Conservation (phyloP, 2,329 filamentous ascomycete genomes). For the Blastomyces silverae region DNA sequence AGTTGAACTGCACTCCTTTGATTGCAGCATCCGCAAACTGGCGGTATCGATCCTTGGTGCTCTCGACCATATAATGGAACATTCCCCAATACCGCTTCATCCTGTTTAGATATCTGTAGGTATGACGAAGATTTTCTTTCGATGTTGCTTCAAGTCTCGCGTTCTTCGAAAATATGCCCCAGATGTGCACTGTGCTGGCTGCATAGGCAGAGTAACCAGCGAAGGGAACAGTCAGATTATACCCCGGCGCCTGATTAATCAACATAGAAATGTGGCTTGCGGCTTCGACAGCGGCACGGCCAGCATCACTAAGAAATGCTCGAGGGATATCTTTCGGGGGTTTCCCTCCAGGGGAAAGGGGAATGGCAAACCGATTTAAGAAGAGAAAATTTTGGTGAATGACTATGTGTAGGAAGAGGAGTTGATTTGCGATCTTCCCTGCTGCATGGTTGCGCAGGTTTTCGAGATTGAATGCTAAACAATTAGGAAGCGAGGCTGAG, state of each 20-base stretch:
- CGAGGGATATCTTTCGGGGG: conserved; percentile 65
- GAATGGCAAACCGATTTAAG: conserved; percentile 78
- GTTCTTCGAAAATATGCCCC: conserved; percentile 84
- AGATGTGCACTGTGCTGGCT: conserved; percentile 88
- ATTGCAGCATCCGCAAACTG: conserved; percentile 74
- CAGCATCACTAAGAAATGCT: conserved; percentile 68
- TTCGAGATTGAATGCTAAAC: conserved; percentile 67
- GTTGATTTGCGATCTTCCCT: conserved; percentile 82
- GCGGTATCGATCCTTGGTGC: conserved; percentile 80
- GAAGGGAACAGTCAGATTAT: conserved; percentile 82
- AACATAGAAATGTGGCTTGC: conserved; percentile 82
- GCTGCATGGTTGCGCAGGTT: conserved; percentile 80
- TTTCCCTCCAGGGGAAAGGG: conserved; percentile 57
- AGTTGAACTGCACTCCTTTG: conserved; percentile 48
- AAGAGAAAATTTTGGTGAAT: conserved; percentile 87
- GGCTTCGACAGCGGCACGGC: conserved; percentile 68
- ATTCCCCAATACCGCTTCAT: conserved; percentile 99
- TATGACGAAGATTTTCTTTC: conserved; percentile 77
- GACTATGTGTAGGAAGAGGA: conserved; percentile 83
- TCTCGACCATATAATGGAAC: conserved; percentile 95
- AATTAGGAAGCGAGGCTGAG: conserved; percentile 59
- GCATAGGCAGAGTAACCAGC: conserved; percentile 92
- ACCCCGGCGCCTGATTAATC: conserved; percentile 70
- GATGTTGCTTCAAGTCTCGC: conserved; percentile 65
- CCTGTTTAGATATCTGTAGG: conserved; percentile 81